Evolutionary conservation across 208 protist species (phyloP), one percentile per base, ranked within the genome.

Genomic region (Phytomonas francai): DNA sequence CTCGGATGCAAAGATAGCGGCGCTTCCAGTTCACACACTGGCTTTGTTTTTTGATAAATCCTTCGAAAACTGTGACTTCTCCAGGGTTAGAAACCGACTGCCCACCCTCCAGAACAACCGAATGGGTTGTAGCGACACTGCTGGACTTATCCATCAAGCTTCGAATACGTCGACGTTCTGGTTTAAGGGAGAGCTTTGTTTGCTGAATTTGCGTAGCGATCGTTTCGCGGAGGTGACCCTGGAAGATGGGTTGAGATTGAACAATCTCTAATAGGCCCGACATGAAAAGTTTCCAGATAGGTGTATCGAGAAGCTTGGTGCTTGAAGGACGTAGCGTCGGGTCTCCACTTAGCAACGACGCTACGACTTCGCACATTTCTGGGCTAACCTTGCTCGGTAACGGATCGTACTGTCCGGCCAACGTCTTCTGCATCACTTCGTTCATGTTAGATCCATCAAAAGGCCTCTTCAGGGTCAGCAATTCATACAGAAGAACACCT

Each of bases 401-500:
- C 3, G 83, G 76, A 19, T 88, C 76, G 66, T 83, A 87, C 25
- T 73, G 73, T 58, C 78, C 76, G 5, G 70, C 67, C 12, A 94
- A 69, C 22, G 77, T 88, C 68, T 89, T 92, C 56, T 89, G 74
- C 76, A 85, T 91, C 27, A 96, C 72, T 39, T 89, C 83, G 33
- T 84, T 69, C 72, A 93, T 84, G 66, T 87, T 92, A 3, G 75
- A 69, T 22, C 86, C 88, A 22, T 86, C 77, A 67, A 93, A 93
- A 8, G 91, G 87, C 27, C 81, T 85, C 75, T 88, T 89, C 59
- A 93, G 71, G 36, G 89, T 89, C 33, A 94, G 74, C 70, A 96
- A 63, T 71, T 96, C 91, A 77, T 94, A 94, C 59, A 96, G 76
- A 1, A 94, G 68, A 11, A 90, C 85, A 51, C 91, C 91, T 25